These are phyloP conservation scores for Leishmania turanica DNA, from an alignment of 208 protist species.

Conservation along the genomic window DNA sequence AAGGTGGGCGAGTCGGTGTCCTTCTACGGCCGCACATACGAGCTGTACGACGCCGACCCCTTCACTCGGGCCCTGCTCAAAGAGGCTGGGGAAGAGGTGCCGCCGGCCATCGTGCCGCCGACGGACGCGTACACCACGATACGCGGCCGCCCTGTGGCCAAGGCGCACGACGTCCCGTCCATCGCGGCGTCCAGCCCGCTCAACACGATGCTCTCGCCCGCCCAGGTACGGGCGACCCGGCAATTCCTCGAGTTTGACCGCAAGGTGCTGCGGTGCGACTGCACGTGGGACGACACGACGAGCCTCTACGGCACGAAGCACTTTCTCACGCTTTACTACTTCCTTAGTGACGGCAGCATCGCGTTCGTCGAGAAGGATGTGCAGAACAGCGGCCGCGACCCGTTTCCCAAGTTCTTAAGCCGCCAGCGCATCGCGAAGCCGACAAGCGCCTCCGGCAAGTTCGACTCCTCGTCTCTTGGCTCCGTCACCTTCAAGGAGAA, in stretches of 20 bases:
- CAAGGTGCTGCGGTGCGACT: slow-evolving; percentile 97
- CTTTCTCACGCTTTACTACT: slow-evolving; percentile 96
- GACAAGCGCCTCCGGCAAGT: slow-evolving; percentile 58
- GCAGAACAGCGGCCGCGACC: slow-evolving; percentile 97
- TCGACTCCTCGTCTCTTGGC: slow-evolving; percentile 88
- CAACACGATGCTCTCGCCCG: slow-evolving; percentile 71
- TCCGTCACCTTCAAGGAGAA: slow-evolving; percentile 93
- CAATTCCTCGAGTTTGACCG: slow-evolving; percentile 96
- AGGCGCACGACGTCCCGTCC: slow-evolving; percentile 81
- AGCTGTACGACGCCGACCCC: slow-evolving; percentile 93
- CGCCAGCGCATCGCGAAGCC: slow-evolving; percentile 86
- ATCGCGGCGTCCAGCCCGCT: slow-evolving; percentile 69
- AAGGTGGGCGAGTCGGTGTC: slow-evolving; percentile 87
- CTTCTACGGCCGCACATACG: slow-evolving; percentile 95
- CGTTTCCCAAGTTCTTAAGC: slow-evolving; percentile 96
- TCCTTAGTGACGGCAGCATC: slow-evolving; percentile 96
- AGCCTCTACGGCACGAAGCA: slow-evolving; percentile 92
- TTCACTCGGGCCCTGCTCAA: slow-evolving; percentile 93
- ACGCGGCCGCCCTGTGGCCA: slow-evolving; percentile 45
- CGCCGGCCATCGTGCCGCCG: slow-evolving; percentile 56
- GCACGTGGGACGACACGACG: slow-evolving; percentile 94
- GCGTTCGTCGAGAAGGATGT: slow-evolving; percentile 95
- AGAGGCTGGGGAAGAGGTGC: slow-evolving; percentile 58
- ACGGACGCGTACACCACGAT: slow-evolving; percentile 72
- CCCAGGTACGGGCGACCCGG: slow-evolving; percentile 89